phyloP scores from a whole-genome alignment of 805 yeast genomes.

The Lipomyces yamanashiensis region DNA sequence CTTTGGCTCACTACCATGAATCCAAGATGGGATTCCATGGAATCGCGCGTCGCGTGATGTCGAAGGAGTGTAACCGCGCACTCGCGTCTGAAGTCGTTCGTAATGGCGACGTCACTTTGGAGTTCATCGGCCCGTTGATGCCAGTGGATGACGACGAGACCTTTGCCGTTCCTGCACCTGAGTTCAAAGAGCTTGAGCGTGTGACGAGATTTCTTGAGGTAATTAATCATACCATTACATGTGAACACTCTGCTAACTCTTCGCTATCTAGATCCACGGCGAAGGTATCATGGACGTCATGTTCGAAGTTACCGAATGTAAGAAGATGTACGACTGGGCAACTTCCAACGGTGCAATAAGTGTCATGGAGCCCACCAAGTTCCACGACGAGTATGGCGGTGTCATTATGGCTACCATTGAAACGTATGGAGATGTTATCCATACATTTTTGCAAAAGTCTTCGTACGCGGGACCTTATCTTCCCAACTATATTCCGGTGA shows the following conservation, averaged over 20 bases:
- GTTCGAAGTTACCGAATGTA: constrained; percentile 62
- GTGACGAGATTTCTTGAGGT: constrained; percentile 18
- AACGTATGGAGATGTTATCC: constrained; percentile 67
- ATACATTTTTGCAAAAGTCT: constrained; percentile 62
- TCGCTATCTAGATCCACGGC: constrained; percentile 56
- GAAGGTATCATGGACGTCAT: constrained; percentile 82
- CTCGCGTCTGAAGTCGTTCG: constrained; percentile 55
- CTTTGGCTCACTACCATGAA: constrained; percentile 57
- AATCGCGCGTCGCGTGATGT: constrained; percentile 66
- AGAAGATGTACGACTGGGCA: constrained; percentile 53
- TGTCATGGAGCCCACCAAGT: constrained; percentile 42
- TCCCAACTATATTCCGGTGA: constrained; percentile 46
- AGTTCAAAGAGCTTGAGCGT: constrained; percentile 13
- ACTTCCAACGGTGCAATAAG: constrained; percentile 57
- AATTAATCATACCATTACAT: not conserved
- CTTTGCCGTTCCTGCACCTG: constrained; percentile 37
- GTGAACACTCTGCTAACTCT: not conserved
- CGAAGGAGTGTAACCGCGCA: constrained; percentile 43
- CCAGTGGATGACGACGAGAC: constrained; percentile 42
- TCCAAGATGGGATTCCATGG: constrained; percentile 64
- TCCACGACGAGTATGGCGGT: constrained; percentile 55
- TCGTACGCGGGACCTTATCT: constrained; percentile 53
- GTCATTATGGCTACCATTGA: constrained; percentile 58
- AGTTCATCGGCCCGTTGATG: constrained; percentile 51
- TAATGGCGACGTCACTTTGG: constrained; percentile 60